phyloP scores from a whole-genome alignment of 2,329 filamentous ascomycete genomes.

The Graphium sp. region DNA sequence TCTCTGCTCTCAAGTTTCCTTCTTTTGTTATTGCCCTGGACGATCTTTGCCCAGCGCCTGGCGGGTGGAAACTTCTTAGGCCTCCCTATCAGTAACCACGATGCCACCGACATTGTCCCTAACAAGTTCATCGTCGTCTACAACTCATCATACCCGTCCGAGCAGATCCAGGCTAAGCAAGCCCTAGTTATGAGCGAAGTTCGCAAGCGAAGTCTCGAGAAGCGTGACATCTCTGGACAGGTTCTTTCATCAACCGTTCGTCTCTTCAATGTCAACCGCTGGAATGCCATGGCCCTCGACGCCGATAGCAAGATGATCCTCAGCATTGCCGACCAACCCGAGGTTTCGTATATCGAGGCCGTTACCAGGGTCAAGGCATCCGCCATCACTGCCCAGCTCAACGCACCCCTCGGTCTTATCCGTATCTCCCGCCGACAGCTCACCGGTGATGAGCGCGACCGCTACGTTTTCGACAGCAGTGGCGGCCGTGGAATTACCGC shows the following conservation, averaged over 20 bases:
- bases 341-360: conserved; percentile 36
- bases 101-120: conserved; percentile 28
- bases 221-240: conserved; percentile 28
- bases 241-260: conserved; percentile 27
- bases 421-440: conserved; percentile 28
- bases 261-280: conserved; percentile 22
- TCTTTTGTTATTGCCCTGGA: conserved; percentile 9
- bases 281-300: conserved; percentile 36
- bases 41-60: conserved; percentile 10
- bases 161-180: conserved; percentile 30
- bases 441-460: conserved; percentile 11
- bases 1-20: conserved; percentile 7
- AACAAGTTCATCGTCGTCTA: conserved; percentile 50
- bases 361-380: conserved; percentile 28
- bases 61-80: conserved; percentile 14
- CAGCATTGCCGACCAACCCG: conserved; percentile 26
- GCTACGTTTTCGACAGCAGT: conserved; percentile 33
- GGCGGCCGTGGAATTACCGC: conserved; percentile 39
- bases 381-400: conserved; percentile 29
- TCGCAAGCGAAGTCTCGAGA: conserved; percentile 38
- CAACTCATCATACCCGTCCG: conserved; percentile 32
- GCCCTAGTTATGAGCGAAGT: conserved; percentile 27
- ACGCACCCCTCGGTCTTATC: conserved; percentile 33
- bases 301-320: conserved; percentile 30
- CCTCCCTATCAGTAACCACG: conserved; percentile 30